These are phyloP conservation scores for Blumeria hordei DNA, from an alignment of 2,329 filamentous ascomycete genomes.

Conservation along the genomic window DNA sequence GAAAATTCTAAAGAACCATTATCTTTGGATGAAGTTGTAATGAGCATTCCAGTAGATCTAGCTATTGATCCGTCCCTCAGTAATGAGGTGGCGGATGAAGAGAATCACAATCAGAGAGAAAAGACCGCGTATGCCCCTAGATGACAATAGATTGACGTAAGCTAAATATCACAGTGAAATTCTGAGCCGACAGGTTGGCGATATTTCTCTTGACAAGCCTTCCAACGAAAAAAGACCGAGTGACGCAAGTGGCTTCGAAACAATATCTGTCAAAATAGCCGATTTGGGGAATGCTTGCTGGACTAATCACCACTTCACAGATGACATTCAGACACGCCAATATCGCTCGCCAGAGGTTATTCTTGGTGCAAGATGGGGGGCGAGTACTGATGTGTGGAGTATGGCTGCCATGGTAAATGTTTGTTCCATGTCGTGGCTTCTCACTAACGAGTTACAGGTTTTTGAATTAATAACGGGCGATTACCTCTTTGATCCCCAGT, in stretches of 20 bases:
- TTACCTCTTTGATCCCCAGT: conserved; percentile 95
- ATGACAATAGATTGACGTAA: conserved; percentile 4
- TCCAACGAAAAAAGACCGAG: conserved; percentile 33
- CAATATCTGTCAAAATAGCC: conserved; percentile 95
- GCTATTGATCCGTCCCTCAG: conserved; percentile 23
- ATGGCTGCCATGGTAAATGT: conserved; percentile 88
- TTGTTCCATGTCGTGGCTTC: background rate
- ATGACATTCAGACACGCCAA: conserved; percentile 94
- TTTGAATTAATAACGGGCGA: conserved; percentile 97
- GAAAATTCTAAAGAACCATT: conserved; percentile 14
- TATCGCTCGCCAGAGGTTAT: conserved; percentile 96
- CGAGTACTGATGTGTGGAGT: conserved; percentile 98
- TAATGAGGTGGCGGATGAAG: conserved; percentile 24
- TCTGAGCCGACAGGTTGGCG: conserved; percentile 76
- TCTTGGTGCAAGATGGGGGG: conserved; percentile 88
- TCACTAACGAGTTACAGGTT: conserved; percentile 28
- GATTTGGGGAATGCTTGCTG: conserved; percentile 96
- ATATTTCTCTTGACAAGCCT: conserved; percentile 72
- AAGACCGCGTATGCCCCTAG: conserved; percentile 58
- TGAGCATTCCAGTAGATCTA: conserved; percentile 27
- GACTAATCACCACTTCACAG: conserved; percentile 97
- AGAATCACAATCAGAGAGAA: conserved; percentile 62
- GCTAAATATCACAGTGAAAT: conserved; percentile 36
- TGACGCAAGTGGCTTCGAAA: conserved; percentile 29
- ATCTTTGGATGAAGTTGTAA: conserved; percentile 23